Base-by-base conservation (phyloP, 768 basidiomycete species). In the Lactarius hengduanensis region DNA sequence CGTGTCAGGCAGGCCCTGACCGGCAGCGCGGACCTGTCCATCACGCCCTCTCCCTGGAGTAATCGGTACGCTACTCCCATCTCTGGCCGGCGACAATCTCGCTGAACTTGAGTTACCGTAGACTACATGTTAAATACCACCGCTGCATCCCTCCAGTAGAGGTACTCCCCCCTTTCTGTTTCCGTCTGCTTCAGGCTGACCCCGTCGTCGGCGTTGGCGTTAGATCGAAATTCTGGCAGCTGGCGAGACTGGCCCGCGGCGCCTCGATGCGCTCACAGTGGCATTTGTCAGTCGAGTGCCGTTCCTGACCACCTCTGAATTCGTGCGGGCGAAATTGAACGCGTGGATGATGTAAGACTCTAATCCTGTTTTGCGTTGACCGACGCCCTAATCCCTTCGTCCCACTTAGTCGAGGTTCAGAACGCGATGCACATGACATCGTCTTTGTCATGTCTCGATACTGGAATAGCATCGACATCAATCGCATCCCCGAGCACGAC, bases 141-240 rank as follows among this genome's bases (percentile, higher is more conserved):
- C 84, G 86, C 65, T 79, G 85, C 65, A 93, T 92, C 71, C 92
- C 92, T 22, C 75, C 90, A 26, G 84, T 94, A 67, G 90, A 91
- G 73, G 91, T 90, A 74, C 26, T 77, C 84, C 75, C 59, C 15
- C 6, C 36, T 20, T 50, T 38, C 4, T 26, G 26, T 36, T 18
- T 45, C 30, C 34, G 26, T 56, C 26, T 30, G 30, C 55, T 57
- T 22, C 18, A 20, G 47, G 16, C 43, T 59, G 50, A 67, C 57
- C 47, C 50, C 28, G 59, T 36, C 58, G 65, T 61, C 56, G 54
- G 40, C 18, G 18, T 34, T 9, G 47, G 10, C 47, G 15, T 26
- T 68, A 92, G 91, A 90, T 94, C 75, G 92, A 93, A 77, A 90
- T 93, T 64, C 74, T 93, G 53, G 87, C 89, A 20, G 90, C 90